Base-by-base conservation (phyloP, 73 alveolate genomes). In the Tetrahymena thermophila region DNA sequence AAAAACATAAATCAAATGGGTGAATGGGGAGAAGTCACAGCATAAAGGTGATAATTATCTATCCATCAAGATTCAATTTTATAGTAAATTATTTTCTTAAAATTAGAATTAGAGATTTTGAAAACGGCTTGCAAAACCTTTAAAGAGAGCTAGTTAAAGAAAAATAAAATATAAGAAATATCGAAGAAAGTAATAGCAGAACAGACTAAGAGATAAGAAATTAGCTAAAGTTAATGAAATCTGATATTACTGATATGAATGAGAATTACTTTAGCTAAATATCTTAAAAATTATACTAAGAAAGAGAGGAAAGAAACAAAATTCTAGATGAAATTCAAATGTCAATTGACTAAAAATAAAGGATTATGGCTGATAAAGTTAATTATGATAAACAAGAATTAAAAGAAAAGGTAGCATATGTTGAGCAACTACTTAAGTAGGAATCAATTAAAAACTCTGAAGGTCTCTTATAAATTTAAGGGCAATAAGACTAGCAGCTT, bases 131-230 rank as follows among this genome's bases (percentile, higher is more conserved):
- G 42, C n/a, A 7, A 31, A 56, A 10, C 58, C 37, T 55, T 38
- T 42, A 94, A 93, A 94, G 93, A 44, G 96, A 94, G 34, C 57
- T 85, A 94, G 93, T 56, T 38, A 94, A 94, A 85, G 96, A 94
- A 42, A 94, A 94, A 43, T 94, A 94, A 28, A 34, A 84, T 43
- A 84, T 94, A 10, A 85, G 93, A 43, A 94, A 71, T 34, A 56
- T 85, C 1, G 96, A 94, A 34, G 93, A 38, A 37, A 50, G 83
- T 10, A 84, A 38, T 84, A 44, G 38, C 84, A 94, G 96, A 40
- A 43, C 85, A 5, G 93, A 94, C 16, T 94, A 94, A 38, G 96
- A 94, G 34, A 31, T 94, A 9, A 94, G 85, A 56, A 94, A 55
- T 43, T 37, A 85, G 95, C 15, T 94, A 84, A 35, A 84, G 85